Conservation (phyloP, 1,284 basidiomycete species). For the Ustilago trichophora region DNA sequence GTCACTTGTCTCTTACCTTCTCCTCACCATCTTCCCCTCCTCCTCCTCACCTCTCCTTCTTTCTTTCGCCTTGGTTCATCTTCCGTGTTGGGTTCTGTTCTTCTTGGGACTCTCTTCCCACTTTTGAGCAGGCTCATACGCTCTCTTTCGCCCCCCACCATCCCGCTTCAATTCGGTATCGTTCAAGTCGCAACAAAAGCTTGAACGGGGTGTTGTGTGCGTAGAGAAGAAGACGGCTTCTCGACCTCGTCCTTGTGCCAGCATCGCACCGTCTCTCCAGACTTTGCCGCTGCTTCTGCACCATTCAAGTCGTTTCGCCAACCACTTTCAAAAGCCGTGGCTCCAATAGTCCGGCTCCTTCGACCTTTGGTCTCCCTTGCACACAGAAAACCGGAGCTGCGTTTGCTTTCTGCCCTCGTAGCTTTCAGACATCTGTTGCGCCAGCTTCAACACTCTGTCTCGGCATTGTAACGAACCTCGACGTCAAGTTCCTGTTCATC, state of each 20-base stretch:
- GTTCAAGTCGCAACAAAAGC: conserved; percentile 22
- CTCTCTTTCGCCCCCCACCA: conserved; percentile 16
- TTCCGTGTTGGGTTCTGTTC: conserved; percentile 32
- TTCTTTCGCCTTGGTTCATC: conserved; percentile 27
- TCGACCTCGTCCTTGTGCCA: conserved; percentile 1
- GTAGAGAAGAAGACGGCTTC: conserved; percentile 25
- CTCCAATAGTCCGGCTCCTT: neutral
- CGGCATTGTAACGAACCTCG: conserved; percentile 8
- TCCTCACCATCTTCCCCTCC: conserved; percentile 32
- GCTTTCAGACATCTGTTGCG: neutral
- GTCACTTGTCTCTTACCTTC: conserved; percentile 6
- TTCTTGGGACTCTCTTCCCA: conserved; percentile 27
- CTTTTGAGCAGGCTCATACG: conserved; percentile 35
- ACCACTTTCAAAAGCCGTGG: neutral
- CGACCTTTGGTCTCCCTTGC: neutral
- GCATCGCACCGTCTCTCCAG: conserved; percentile 10
- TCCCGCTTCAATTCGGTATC: conserved; percentile 1
- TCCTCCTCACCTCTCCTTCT: neutral
- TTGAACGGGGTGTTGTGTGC: conserved; percentile 15
- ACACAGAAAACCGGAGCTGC: neutral
- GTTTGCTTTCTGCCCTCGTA: neutral
- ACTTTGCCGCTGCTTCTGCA: conserved; percentile 4
- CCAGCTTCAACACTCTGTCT: neutral
- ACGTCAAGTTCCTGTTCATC: too few relatives aligned
- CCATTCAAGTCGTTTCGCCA: conserved; percentile 15